These are phyloP conservation scores for Groenewaldozyma salmanticensis DNA, from an alignment of 805 yeast species.

Conservation along the genomic window DNA sequence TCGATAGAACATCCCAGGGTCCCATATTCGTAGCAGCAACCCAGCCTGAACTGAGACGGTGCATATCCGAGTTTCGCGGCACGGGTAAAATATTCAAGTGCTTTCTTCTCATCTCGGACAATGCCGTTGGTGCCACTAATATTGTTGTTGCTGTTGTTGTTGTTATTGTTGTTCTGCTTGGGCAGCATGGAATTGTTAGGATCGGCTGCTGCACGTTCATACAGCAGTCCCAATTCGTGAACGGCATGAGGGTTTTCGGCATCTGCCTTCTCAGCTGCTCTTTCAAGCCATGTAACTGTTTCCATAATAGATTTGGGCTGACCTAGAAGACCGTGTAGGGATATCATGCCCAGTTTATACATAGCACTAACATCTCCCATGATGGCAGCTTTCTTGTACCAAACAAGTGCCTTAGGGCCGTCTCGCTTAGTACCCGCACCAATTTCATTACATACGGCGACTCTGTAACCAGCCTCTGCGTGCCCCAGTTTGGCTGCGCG, in stretches of 20 bases:
- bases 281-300: constrained; percentile 43
- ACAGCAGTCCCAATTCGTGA: constrained; percentile 47
- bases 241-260: constrained; percentile 44
- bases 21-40: constrained; percentile 67
- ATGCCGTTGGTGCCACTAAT: constrained; percentile 15
- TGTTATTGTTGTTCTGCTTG: too few species aligned
- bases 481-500: constrained; percentile 52
- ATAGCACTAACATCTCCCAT: constrained; percentile 54
- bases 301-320: constrained; percentile 32
- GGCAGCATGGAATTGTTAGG: constrained; percentile 20
- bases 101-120: constrained; percentile 26
- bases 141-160: constrained; percentile 6
- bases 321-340: constrained; percentile 39
- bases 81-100: constrained; percentile 44
- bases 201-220: constrained; percentile 34
- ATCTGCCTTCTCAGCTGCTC: constrained; percentile 38
- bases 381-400: constrained; percentile 53
- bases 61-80: constrained; percentile 55
- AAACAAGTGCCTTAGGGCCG: constrained; percentile 38
- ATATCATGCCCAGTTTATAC: constrained; percentile 64
- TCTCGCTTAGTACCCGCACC: constrained; percentile 45
- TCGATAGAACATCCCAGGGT: constrained; percentile 42
- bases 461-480: constrained; percentile 54
- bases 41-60: constrained; percentile 61
- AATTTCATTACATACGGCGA: constrained; percentile 62